phyloP scores from a whole-genome alignment of 305 asterid genomes.

The Fraxinus dipetala region DNA sequence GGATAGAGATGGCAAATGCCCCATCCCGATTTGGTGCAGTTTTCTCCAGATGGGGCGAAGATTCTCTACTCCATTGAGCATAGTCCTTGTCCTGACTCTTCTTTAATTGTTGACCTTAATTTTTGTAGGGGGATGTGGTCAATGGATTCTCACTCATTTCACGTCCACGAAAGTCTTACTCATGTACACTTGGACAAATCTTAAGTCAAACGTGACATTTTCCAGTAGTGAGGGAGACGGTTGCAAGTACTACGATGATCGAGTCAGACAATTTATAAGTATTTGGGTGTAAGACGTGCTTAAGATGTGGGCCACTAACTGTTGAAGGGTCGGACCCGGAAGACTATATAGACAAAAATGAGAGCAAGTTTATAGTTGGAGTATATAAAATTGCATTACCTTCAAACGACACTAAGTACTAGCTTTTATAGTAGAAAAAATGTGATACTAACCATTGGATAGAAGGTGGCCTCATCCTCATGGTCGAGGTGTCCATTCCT shows the following conservation, averaged over 20 bases:
- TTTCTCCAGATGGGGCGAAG: not conserved
- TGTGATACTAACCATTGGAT: not conserved
- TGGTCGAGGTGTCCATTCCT: not conserved
- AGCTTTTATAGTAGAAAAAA: not conserved
- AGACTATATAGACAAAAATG: not conserved
- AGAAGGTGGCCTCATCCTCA: not conserved
- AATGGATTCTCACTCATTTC: not conserved
- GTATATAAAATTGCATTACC: not conserved
- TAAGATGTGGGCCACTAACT: not conserved
- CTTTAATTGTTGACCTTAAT: not conserved
- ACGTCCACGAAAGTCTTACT: not conserved
- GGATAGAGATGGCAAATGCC: not conserved
- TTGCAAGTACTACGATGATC: not conserved
- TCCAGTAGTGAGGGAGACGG: not conserved
- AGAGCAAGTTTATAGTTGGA: not conserved
- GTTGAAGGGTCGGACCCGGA: not conserved
- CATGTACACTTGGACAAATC: not conserved
- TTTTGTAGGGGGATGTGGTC: not conserved
- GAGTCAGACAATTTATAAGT: not conserved
- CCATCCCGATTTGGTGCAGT: not conserved
- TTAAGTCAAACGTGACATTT: not conserved
- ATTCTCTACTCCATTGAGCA: not conserved
- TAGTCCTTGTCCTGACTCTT: not conserved
- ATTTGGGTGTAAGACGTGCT: not conserved
- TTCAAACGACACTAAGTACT: not conserved